phyloP scores from a whole-genome alignment of 1,284 basidiomycete species.

The Leccinum griseonigrum region DNA sequence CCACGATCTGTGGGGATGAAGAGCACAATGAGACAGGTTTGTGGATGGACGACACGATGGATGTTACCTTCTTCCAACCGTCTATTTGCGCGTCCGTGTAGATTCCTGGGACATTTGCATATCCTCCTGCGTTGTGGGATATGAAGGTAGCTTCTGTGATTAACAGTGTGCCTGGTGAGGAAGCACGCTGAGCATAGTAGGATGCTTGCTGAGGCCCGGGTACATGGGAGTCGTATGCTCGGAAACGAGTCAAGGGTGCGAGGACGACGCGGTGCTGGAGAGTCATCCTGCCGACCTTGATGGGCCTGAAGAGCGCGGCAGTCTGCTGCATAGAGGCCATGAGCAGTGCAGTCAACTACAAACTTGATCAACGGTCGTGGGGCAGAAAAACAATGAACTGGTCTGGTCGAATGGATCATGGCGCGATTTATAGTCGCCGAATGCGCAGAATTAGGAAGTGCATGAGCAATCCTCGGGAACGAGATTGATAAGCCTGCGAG shows the following conservation, averaged over 20 bases:
- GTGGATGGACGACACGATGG: background rate
- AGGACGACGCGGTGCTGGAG: slow-evolving; percentile 34
- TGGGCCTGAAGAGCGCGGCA: background rate
- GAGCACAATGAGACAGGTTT: background rate
- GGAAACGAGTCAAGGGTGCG: slow-evolving; percentile 35
- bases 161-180: slow-evolving; percentile 27
- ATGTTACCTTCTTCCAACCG: slow-evolving; percentile 23
- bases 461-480: background rate
- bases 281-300: slow-evolving; percentile 27
- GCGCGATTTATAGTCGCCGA: background rate
- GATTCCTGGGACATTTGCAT: slow-evolving; percentile 29
- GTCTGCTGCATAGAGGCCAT: slow-evolving; percentile 7
- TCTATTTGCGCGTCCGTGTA: slow-evolving; percentile 24
- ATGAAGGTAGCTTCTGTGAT: slow-evolving; percentile 30
- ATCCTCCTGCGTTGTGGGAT: background rate
- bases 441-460: no score
- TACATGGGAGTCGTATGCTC: slow-evolving; percentile 16
- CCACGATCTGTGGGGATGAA: slow-evolving; percentile 26
- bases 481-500: background rate
- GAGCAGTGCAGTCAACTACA: background rate
- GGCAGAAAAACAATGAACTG: background rate
- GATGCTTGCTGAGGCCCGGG: background rate
- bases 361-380: background rate
- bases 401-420: background rate
- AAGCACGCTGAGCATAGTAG: slow-evolving; percentile 7